A percentile compares a stretch with the other conserved stretches of the same genome.
phyloP scores from a whole-genome alignment of 106 monocot species.

The Chionographis japonica region DNA sequence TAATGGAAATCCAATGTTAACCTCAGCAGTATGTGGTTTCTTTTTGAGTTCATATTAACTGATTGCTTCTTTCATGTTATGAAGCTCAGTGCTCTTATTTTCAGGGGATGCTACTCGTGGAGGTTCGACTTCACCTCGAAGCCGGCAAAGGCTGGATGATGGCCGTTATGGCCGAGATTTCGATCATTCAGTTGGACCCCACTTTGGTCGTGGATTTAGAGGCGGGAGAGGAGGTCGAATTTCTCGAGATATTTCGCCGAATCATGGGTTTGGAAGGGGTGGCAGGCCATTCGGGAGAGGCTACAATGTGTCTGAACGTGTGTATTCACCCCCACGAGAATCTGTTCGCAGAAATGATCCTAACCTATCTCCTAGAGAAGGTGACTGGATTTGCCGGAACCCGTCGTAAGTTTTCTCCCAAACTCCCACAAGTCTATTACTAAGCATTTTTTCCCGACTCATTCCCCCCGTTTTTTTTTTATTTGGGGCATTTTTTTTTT shows the following conservation, averaged over 20 bases:
- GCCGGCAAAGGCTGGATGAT: slow-evolving; percentile 19
- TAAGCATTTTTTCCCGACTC: neutral
- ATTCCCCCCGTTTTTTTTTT: no score
- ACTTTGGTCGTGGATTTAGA: slow-evolving; percentile 34
- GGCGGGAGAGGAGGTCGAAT: slow-evolving; percentile 48
- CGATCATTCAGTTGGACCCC: slow-evolving; percentile 19
- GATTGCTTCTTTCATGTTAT: no score
- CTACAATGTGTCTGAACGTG: slow-evolving; percentile 19
- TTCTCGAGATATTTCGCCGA: slow-evolving; percentile 38
- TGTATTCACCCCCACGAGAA: slow-evolving; percentile 28
- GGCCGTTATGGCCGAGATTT: slow-evolving; percentile 25
- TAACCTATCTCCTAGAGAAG: slow-evolving; percentile 83
- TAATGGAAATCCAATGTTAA: no score
- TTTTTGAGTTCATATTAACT: no score
- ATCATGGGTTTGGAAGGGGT: slow-evolving; percentile 35
- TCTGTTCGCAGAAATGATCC: slow-evolving; percentile 73
- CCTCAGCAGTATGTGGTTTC: no score
- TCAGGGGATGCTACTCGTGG: neutral
- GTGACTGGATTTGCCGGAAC: slow-evolving; percentile 94
- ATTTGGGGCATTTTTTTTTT: no score
- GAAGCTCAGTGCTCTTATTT: no score
- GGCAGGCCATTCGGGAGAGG: slow-evolving; percentile 31
- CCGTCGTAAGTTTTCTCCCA: slow-evolving; percentile 46
- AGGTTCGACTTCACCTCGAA: slow-evolving; percentile 41
- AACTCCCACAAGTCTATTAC: neutral